Evolutionary conservation across 2,329 filamentous ascomycete species (phyloP).

Genomic region (Venturia asperata): DNA sequence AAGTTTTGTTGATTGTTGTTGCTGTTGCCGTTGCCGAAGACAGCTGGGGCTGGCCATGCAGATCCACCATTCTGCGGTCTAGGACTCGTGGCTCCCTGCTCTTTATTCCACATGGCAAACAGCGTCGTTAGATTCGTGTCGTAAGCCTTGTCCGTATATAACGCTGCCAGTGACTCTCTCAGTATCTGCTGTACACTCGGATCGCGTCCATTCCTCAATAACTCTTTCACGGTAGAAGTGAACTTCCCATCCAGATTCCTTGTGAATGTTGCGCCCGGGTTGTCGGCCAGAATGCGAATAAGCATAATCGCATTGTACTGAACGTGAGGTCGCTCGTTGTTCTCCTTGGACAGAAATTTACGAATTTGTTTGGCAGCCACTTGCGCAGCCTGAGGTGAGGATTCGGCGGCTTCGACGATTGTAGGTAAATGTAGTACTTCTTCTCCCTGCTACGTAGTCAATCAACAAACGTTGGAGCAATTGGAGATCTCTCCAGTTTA

Average conservation of each 20-base stretch:
- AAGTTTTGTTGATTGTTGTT: background rate
- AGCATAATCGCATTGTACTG: slow-evolving; percentile 98
- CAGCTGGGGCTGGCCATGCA: slow-evolving; percentile 1
- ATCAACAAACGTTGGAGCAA: slow-evolving; percentile 19
- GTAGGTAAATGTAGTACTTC: slow-evolving; percentile 87
- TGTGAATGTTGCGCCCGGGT: slow-evolving; percentile 87
- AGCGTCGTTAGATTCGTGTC: slow-evolving; percentile 68
- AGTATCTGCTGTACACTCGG: slow-evolving; percentile 75
- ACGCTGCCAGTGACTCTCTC: slow-evolving; percentile 74
- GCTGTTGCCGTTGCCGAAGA: background rate
- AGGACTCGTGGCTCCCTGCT: slow-evolving; percentile 50
- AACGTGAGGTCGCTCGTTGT: slow-evolving; percentile 56
- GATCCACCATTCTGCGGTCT: slow-evolving; percentile 26
- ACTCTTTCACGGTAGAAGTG: slow-evolving; percentile 63
- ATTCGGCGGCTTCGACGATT: slow-evolving; percentile 93
- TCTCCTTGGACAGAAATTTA: slow-evolving; percentile 70
- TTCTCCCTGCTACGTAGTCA: slow-evolving; percentile 52
- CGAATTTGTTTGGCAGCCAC: slow-evolving; percentile 75
- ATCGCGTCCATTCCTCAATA: slow-evolving; percentile 65
- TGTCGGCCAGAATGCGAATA: slow-evolving; percentile 82
- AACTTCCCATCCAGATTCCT: slow-evolving; percentile 83
- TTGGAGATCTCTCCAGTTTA: background rate
- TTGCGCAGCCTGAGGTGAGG: slow-evolving; percentile 75
- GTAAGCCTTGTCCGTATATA: slow-evolving; percentile 63
- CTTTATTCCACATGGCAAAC: slow-evolving; percentile 81